Conservation (phyloP, 129 eudicot genomes). For the Gnaphalium uliginosum region DNA sequence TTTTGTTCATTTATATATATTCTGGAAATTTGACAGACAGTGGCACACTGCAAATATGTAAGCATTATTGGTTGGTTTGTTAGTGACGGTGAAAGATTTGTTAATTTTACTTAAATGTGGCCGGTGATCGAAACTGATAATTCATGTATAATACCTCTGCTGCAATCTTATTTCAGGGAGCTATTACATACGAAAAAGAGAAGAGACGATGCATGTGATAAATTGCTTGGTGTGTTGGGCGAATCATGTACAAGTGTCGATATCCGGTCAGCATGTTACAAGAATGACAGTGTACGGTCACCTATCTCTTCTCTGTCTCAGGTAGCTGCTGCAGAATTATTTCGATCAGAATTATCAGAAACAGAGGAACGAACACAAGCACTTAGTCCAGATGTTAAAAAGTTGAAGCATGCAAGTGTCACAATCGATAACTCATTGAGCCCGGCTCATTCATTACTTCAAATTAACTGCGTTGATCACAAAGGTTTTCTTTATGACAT, state of each 20-base stretch:
- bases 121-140: too few species aligned
- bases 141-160: background rate
- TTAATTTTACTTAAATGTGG: too few species aligned
- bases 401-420: conserved; percentile 57
- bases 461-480: conserved; percentile 78
- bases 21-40: background rate
- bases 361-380: conserved; percentile 64
- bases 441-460: conserved; percentile 80
- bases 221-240: conserved; percentile 53
- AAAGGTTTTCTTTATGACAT: conserved; percentile 92
- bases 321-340: conserved; percentile 63
- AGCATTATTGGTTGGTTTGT: conserved; percentile 2
- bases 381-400: conserved; percentile 63
- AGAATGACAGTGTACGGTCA: conserved; percentile 39
- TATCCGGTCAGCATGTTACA: conserved; percentile 53
- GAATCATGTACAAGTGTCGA: conserved; percentile 67
- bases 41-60: background rate
- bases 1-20: too few species aligned
- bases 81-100: background rate
- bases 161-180: conserved; percentile 44
- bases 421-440: conserved; percentile 68
- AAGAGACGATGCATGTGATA: conserved; percentile 57
- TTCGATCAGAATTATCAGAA: conserved; percentile 54
- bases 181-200: conserved; percentile 69
- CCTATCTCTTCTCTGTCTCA: conserved; percentile 57